These are phyloP conservation scores for Ustilago cynodontis DNA, from an alignment of 1,284 basidiomycete genomes.

Conservation along the genomic window DNA sequence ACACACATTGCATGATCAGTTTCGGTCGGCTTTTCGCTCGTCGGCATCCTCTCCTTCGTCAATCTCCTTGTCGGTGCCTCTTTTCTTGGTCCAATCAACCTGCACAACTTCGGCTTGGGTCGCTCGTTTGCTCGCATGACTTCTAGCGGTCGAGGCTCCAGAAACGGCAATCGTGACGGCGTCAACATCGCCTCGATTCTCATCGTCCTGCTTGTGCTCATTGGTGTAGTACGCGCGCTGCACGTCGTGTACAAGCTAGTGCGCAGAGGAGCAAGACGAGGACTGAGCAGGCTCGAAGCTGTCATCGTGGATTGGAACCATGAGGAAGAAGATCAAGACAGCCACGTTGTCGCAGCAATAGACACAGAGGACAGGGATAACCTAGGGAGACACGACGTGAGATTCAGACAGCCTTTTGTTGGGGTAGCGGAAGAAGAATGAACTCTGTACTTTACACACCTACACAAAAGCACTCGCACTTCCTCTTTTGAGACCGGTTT, in stretches of 20 bases:
- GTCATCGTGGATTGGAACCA: conserved; percentile 54
- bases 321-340: conserved; percentile 40
- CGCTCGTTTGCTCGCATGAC: conserved; percentile 56
- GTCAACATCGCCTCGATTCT: conserved; percentile 48
- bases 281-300: conserved; percentile 46
- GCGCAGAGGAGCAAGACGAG: conserved; percentile 22
- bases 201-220: conserved; percentile 51
- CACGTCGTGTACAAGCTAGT: conserved; percentile 49
- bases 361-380: background rate
- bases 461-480: no score
- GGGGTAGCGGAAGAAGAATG: conserved; percentile 6
- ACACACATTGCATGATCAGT: conserved; percentile 13
- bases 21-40: conserved; percentile 54
- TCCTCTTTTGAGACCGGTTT: no score
- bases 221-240: conserved; percentile 50
- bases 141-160: conserved; percentile 21
- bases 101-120: conserved; percentile 56
- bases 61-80: conserved; percentile 50
- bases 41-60: conserved; percentile 56
- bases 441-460: background rate
- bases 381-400: background rate
- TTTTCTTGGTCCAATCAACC: conserved; percentile 52
- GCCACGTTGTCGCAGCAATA: background rate
- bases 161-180: conserved; percentile 42
- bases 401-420: background rate